Percentiles rank a stretch among this genome's conserved stretches.
These are phyloP conservation scores for Rossbeevera mucosa DNA, from an alignment of 768 basidiomycete species.

Conservation along the genomic window DNA sequence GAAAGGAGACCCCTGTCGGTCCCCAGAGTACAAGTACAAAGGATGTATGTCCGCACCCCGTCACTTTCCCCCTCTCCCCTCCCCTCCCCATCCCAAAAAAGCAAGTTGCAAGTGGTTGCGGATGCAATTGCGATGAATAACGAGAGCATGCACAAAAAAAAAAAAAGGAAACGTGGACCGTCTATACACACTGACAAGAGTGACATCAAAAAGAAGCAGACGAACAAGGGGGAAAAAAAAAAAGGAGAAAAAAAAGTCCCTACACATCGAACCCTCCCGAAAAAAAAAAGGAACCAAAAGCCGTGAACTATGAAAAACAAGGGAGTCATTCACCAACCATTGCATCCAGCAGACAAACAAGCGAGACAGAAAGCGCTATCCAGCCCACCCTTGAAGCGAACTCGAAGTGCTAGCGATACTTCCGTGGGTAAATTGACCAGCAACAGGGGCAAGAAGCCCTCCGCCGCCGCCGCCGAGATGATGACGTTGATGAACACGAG, in stretches of 20 bases:
- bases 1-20: not conserved
- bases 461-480: not conserved
- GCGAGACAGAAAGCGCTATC: not conserved
- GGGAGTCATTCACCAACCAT: not conserved
- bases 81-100: not conserved
- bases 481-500: not conserved
- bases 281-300: no score
- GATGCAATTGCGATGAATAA: not conserved
- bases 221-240: no score
- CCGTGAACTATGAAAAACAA: not conserved
- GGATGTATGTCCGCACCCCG: not conserved
- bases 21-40: not conserved
- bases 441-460: not conserved
- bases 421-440: not conserved
- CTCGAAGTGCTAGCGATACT: not conserved
- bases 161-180: not conserved
- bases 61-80: no score
- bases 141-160: not conserved
- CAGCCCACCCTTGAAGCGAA: not conserved
- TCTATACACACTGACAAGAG: not conserved
- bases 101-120: not conserved
- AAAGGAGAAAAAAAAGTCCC: not conserved
- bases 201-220: not conserved
- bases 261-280: not conserved
- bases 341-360: not conserved